Evolutionary conservation across 2,329 filamentous ascomycete species (phyloP), one percentile per base, ranked within the genome.

Genomic region (Ascosphaera apis): DNA sequence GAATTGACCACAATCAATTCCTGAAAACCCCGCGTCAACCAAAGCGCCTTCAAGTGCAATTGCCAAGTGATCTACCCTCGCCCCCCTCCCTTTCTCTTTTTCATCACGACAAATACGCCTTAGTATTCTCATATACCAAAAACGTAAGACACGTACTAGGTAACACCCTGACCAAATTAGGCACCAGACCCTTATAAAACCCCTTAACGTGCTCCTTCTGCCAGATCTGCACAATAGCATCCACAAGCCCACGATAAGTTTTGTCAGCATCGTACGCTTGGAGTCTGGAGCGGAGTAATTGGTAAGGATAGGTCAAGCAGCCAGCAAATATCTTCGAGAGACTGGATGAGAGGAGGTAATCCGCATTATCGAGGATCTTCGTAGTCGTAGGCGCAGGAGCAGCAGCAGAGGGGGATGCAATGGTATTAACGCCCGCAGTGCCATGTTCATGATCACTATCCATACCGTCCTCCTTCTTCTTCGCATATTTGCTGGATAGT

Each of bases 81-180:
- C n/a, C n/a, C 25, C 8, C 32, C 35, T 12, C 15, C 15, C 28
- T 28, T 6, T 8, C 27, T 32, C 27, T 3, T 11, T 11, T 17
- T 8, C 30, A 12, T 16, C 30, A 18, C 13, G 15, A 11, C 25
- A 91, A 52, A 51, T 80, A 75, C 44, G 68, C 72, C 57, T 77
- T 83, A 40, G 77, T 75, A 54, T 95, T 95, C 61, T 98, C 88
- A 56, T 95, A 95, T 16, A 95, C 84, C 47, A 98, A 56, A 52
- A 98, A 95, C 1, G 86, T 95, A 37, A 93, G 81, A 69, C 88
- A 91, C 3, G 88, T 95, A 21, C 83, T 84, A 3, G 88, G 88
- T 54, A 98, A 63, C 18, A 95, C 88, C 41, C 88, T 69, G 36
- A 92, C 62, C n/a, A 92, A 67, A 44, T 86, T 91, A 1, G 86